Evolutionary conservation across 2,329 filamentous ascomycete species (phyloP), one percentile per base, ranked within the genome.

Genomic region (Verticillium zaregamsianum): DNA sequence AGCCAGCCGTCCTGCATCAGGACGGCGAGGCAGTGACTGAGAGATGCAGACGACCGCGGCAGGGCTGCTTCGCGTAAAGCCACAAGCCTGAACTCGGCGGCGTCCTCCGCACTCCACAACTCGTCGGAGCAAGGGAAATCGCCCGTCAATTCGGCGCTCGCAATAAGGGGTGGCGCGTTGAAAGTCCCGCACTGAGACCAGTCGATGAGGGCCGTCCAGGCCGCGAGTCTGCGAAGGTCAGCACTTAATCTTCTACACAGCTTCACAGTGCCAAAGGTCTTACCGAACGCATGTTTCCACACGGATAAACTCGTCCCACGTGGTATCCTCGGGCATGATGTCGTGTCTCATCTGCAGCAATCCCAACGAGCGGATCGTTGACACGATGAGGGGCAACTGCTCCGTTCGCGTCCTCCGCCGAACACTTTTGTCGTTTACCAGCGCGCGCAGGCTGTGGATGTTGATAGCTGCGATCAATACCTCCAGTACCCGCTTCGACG

Each of bases 181-280:
- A 66, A 68, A 59, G 70, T 64, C 56, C 71, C 67, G 25, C 62
- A 57, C 33, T 73, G 69, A 25, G 72, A 70, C 68, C 69, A 72
- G 59, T 72, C 70, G 7, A 62, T 62, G 5, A 70, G 56, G 9
- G 68, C 59, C 3, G 66, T 64, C 68, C 69, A 71, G 0, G 58
- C 65, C 1, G 66, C 67, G 23, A 70, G 61, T 14, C 71, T 72
- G 14, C 28, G 28, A 5, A 28, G 28, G 28, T 28, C 28, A 28
- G 28, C 28, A 6, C 28, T 28, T 5, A 1, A 28, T 28, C 5
- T 5, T 6, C 28, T 28, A 5, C 4, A 5, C 28, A 28, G 28
- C 28, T 28, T 28, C 4, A 28, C 28, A 5, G 28, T 23, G 3
- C n/a, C 8, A 23, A 14, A 28, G 2, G 33, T 59, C 64, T n/a